Conservation (phyloP, 345 rosid species). For the Populus ilicifolia region DNA sequence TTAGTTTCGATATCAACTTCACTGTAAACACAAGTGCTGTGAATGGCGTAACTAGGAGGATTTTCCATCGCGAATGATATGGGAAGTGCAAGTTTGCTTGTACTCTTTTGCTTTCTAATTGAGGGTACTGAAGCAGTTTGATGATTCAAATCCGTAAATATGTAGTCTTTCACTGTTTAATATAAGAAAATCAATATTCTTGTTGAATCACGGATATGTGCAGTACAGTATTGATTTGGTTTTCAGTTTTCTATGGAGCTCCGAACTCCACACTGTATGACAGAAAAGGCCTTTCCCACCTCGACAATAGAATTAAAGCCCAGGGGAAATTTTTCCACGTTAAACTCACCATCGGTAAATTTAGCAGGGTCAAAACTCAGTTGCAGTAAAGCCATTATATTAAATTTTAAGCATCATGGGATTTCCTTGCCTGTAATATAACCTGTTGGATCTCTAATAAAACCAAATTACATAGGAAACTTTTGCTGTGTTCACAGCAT, state of each 20-base stretch:
- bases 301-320: neutral
- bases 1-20: neutral
- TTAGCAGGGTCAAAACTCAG: no score
- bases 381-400: no score
- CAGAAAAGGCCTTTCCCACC: neutral
- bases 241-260: neutral
- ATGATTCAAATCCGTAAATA: neutral
- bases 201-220: neutral
- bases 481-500: no score
- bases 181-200: neutral
- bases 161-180: neutral
- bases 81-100: neutral
- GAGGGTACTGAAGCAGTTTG: neutral
- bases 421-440: no score
- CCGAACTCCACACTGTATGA: neutral
- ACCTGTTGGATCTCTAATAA: no score
- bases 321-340: no score
- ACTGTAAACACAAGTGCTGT: neutral
- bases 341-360: no score
- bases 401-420: no score
- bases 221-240: neutral
- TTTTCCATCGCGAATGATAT: neutral
- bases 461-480: no score
- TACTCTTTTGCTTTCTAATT: neutral
- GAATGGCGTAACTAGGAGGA: neutral